phyloP scores from a whole-genome alignment of 2,329 filamentous ascomycete species.

The Didymella keratinophila region DNA sequence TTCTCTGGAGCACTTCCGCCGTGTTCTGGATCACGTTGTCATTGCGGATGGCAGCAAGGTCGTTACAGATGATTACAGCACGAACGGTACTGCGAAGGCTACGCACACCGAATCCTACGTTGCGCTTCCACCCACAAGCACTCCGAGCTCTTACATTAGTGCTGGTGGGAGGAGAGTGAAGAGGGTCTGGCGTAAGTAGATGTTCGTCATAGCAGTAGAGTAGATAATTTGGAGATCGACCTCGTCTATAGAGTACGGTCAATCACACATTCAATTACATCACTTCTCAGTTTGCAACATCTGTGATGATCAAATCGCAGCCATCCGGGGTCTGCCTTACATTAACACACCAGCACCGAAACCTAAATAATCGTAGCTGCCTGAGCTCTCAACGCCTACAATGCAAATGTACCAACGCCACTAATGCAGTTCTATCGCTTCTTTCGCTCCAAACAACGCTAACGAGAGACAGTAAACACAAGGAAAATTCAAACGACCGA shows the following conservation, averaged over 20 bases:
- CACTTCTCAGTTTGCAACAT: neutral
- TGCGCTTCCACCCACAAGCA: conserved; percentile 37
- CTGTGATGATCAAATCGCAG: neutral
- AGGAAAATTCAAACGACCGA: neutral
- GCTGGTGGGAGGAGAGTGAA: conserved; percentile 12
- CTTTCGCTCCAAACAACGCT: conserved; percentile 17
- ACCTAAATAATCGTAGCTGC: conserved; percentile 10
- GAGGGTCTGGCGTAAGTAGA: conserved; percentile 7
- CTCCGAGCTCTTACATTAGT: conserved; percentile 23
- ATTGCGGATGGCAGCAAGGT: conserved; percentile 42
- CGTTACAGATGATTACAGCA: conserved; percentile 40
- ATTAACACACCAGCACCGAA: neutral
- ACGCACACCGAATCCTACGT: conserved; percentile 46
- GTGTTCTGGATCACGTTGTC: conserved; percentile 36
- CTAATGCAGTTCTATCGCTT: conserved; percentile 19
- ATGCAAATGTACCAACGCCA: conserved; percentile 21
- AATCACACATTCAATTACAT: neutral
- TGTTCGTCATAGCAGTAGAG: neutral
- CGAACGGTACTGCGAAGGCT: conserved; percentile 41
- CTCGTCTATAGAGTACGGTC: neutral
- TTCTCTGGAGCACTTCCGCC: conserved; percentile 41
- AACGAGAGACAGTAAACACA: conserved; percentile 3
- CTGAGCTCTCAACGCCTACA: conserved; percentile 16
- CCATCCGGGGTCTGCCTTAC: conserved; percentile 2
- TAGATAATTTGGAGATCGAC: neutral